A percentile compares a stretch with the other conserved stretches of the same genome.
phyloP scores from a whole-genome alignment of 1,284 basidiomycete genomes.

The Rhodotorula sp. region DNA sequence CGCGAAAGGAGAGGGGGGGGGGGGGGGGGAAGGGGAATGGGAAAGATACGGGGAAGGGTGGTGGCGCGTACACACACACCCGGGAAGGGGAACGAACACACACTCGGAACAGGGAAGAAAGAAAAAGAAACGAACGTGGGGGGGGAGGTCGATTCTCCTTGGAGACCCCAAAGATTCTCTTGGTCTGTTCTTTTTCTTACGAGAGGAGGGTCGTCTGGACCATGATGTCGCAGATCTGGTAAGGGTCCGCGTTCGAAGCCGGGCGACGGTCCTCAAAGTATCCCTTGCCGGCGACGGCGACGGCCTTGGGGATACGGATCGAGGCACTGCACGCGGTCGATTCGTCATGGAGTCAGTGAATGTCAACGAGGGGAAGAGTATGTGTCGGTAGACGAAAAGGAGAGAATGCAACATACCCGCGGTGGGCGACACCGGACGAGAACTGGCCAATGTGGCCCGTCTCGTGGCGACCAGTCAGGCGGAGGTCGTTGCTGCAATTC shows the following conservation, averaged over 20 bases:
- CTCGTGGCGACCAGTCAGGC: constrained; percentile 92
- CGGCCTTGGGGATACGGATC: constrained; percentile 60
- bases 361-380: too few relatives aligned
- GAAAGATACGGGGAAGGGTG: not conserved
- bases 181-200: not conserved
- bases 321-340: constrained; percentile 54
- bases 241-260: constrained; percentile 84
- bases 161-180: not conserved
- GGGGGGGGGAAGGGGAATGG: too few relatives aligned
- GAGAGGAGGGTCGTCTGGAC: constrained; percentile 73
- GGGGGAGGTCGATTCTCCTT: not conserved
- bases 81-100: not conserved
- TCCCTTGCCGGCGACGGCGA: constrained; percentile 57
- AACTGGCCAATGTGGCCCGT: constrained; percentile 93
- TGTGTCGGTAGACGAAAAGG: too few relatives aligned
- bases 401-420: constrained; percentile 2
- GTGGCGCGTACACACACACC: not conserved
- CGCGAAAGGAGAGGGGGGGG: not conserved
- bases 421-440: constrained; percentile 64
- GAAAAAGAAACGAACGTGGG: not conserved
- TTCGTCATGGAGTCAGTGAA: not conserved
- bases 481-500: constrained; percentile 68
- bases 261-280: constrained; percentile 85
- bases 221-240: constrained; percentile 63
- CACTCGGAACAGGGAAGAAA: not conserved